These are phyloP conservation scores for Colletotrichum godetiae DNA, from an alignment of 2,329 filamentous ascomycete genomes.

Conservation along the genomic window DNA sequence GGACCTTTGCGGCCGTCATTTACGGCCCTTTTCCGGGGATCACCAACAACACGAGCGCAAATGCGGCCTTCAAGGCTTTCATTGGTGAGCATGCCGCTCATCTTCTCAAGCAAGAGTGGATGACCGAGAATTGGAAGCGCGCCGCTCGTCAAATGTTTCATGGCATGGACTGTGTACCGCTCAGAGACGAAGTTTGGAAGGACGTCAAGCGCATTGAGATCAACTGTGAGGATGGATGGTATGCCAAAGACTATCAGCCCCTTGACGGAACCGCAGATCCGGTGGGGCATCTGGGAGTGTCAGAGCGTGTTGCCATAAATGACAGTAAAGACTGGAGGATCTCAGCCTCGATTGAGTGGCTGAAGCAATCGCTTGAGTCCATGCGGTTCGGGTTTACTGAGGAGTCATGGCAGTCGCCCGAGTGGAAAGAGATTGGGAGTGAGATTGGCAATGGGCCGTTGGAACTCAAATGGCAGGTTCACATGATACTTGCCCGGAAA, in stretches of 20 bases:
- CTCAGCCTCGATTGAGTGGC: constrained; percentile 16
- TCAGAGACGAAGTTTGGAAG: constrained; percentile 7
- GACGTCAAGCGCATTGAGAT: constrained; percentile 24
- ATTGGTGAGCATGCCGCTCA: constrained; percentile 4
- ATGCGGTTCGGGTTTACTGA: constrained; percentile 25
- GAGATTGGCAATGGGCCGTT: not conserved
- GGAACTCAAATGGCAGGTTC: constrained; percentile 25
- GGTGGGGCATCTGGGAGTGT: not conserved
- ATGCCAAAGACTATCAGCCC: constrained; percentile 11
- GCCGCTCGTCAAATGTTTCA: constrained; percentile 26
- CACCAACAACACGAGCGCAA: constrained; percentile 2
- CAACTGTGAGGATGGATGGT: constrained; percentile 18
- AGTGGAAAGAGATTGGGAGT: constrained; percentile 1
- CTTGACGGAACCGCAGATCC: constrained; percentile 7
- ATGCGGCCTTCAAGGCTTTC: constrained; percentile 10
- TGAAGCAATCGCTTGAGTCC: constrained; percentile 24
- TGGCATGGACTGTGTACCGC: constrained; percentile 10
- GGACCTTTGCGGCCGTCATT: constrained; percentile 22
- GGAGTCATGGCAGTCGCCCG: constrained; percentile 12
- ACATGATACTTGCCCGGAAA: constrained; percentile 21
- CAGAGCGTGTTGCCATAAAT: not conserved
- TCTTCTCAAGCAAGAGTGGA: constrained; percentile 9
- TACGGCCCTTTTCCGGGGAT: constrained; percentile 21
- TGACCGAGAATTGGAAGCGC: constrained; percentile 17
- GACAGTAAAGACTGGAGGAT: constrained; percentile 17